Evolutionary conservation across 345 rosid genomes (phyloP).

Genomic region (Citrus trifoliata): DNA sequence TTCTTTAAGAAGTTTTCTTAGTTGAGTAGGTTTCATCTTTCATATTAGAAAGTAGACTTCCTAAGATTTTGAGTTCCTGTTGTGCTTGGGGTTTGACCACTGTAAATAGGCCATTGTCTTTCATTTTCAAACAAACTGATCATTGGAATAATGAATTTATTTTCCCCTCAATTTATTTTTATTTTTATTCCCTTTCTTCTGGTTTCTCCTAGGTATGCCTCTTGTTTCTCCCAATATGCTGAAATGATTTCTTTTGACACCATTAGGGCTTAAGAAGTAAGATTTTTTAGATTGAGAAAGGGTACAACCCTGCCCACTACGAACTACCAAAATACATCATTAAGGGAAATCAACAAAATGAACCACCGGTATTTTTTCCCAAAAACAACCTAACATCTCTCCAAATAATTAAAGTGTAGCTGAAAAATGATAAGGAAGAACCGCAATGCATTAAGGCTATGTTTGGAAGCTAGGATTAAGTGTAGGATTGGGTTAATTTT

Average conservation of each 20-base stretch:
- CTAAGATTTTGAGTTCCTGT: neutral
- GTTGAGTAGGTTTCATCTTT: neutral
- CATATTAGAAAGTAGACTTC: neutral
- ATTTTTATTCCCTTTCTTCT: neutral
- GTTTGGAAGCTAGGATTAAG: no score
- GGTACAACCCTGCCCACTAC: neutral
- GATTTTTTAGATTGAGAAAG: neutral
- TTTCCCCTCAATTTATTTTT: neutral
- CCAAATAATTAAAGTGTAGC: neutral
- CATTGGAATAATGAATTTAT: neutral
- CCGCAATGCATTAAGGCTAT: neutral
- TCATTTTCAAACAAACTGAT: neutral
- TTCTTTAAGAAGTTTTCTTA: neutral
- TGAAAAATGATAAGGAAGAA: neutral
- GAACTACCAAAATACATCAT: neutral
- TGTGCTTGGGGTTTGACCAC: neutral
- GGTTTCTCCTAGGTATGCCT: neutral
- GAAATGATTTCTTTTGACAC: neutral
- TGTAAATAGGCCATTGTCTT: neutral
- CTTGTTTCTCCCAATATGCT: no score
- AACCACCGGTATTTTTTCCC: neutral
- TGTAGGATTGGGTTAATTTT: no score
- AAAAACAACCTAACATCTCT: neutral
- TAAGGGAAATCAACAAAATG: neutral
- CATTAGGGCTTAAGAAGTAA: neutral